Base-by-base conservation (phyloP, 1,284 basidiomycete species). In the Ceratobasidium sp. region DNA sequence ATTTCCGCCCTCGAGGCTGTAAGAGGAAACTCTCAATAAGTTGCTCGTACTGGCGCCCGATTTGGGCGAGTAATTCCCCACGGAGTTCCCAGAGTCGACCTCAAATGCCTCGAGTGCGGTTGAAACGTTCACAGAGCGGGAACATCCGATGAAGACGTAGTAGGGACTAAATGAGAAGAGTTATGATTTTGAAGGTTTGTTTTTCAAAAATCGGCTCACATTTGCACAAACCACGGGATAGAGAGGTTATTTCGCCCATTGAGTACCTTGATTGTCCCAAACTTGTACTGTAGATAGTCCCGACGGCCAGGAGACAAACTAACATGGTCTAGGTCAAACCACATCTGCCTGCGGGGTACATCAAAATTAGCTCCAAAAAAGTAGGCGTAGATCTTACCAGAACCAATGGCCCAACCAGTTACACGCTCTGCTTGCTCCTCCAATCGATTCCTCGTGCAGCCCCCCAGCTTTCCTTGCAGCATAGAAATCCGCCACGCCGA, bases 401-500 rank as follows among this genome's bases (percentile, higher is more conserved):
- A 95, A 95, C 90, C 91, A 91, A 13, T 92, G 88, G 52, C 89
- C 88, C 76, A 93, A 84, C 91, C 91, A 94, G 8, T 89, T 89
- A 75, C 91, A 91, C 78, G 92, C 89, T 73, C 92, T 90, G 80
- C 88, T 89, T 9, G 87, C 86, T 0, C 91, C 92, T 1, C 92
- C 92, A 66, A 93, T 92, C 0, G 92, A 89, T 82, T 89, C 90
- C 77, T 90, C 89, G 76, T 88, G 86, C 22, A 88, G 84, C 3
- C 88, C 89, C 62, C 84, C 86, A 80, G 86, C 87, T 75, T 87
- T 89, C 77, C 86, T 89, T 0, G 92, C 90, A 0, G 92, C 92
- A 83, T 95, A 95, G 81, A 95, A 95, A 85, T 95, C 93, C 37
- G 89, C 91, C 11, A 95, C 92, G 52, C 89, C 88, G 40, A 95